Evolutionary conservation across 148 eudicot genomes (phyloP), one percentile per base, ranked within the genome.

Genomic region (Chenopodium formosanum): DNA sequence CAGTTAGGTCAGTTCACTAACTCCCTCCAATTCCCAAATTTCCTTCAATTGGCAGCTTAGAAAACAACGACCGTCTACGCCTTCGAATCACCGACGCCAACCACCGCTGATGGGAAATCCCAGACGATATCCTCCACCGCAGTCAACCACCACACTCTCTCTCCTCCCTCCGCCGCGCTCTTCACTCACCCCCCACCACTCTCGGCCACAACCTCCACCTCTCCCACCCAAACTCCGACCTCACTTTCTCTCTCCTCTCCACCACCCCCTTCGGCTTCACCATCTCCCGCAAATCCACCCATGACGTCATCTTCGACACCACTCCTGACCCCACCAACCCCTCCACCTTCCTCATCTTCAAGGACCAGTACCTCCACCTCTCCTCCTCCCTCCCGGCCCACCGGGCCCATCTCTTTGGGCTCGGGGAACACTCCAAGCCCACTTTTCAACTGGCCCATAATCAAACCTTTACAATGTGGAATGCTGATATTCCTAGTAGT

Each of bases 381-480:
- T 86, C 97, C 73, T 89, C 98, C 46, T 76, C 87, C 0, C 91
- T 95, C 46, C 94, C 98, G 2, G 37, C 81, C 60, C 19, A 37
- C 2, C 79, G 83, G 2, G 86, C 98, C 66, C 87, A 90, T 75
- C 86, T 95, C 29, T 95, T 90, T 32, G 96, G 98, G 74, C 87
- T 95, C 22, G 98, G 98, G 2, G 97, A 95, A 62, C 97, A 91
- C 79, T 89, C 91, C 31, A 93, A 92, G 83, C 79, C 82, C 73
- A 85, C 88, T 0, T 93, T 95, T 76, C 80, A 80, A 60, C 52
- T 95, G 44, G 78, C 85, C 68, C 94, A 79, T 29, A 87, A 95
- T 79, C 93, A 92, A 66, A 93, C 88, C 23, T 81, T 93, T 3
- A 95, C 98, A 13, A 79, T 95, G 0, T 95, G 97, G 98, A 85